Evolutionary conservation across 345 rosid genomes (phyloP), one percentile per base, ranked within the genome.

Genomic region (Geranium brycei): DNA sequence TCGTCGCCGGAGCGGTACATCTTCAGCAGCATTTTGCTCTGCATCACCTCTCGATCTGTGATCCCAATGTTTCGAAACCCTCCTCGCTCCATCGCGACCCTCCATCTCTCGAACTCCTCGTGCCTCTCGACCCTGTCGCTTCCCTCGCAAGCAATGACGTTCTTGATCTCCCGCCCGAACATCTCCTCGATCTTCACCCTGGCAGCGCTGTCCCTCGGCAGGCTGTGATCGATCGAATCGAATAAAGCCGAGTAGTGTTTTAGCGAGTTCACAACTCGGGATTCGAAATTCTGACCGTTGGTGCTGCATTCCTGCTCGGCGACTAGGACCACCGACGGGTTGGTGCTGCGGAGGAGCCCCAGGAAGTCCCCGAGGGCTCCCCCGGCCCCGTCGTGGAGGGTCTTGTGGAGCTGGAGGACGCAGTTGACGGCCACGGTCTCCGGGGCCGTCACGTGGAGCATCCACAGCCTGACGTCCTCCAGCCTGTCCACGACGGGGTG

Each of bases 381-480:
- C 68, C 95, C 92, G 8, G 73, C 81, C 7, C 72, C 73, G 51
- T 86, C 88, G 53, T 93, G 82, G 4, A 93, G 92, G 4, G 80
- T 87, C 84, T 85, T 90, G 71, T 93, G 99, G 81, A 93, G 73
- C 70, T 93, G 99, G 77, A 84, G 72, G 15, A 85, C 62, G 66
- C 99, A 90, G 69, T 88, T 93, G 19, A 90, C 83, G 1, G 89
- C 99, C 19, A 90, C 97, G 19, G 75, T 66, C 66, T 88, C 99
- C 17, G 79, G 83, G 73, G 88, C 99, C 80, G 88, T 93, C 69
- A 93, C 91, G 75, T 93, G 99, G 31, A 93, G 97, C 99, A 93
- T 93, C 99, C 99, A 93, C 69, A 93, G 71, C 75, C 99, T 84
- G 64, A 90, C 99, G 68, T 93, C 99, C 65, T 93, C 99, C 57